phyloP scores from a whole-genome alignment of 495 filamentous ascomycete species.

The Talaromyces stipitatus region DNA sequence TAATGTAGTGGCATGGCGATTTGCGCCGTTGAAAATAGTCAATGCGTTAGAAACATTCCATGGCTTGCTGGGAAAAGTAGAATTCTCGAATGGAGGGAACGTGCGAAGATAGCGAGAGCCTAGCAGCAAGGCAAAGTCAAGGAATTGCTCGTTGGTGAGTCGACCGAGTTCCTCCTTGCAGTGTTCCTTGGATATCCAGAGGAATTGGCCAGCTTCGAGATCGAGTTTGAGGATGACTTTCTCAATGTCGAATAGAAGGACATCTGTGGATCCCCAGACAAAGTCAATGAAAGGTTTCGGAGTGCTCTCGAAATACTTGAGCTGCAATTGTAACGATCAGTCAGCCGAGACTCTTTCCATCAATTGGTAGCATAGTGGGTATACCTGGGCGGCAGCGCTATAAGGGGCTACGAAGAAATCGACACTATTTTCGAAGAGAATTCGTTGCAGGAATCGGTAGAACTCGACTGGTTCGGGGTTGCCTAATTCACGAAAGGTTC shows the following conservation, averaged over 20 bases:
- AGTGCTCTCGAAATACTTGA: constrained; percentile 71
- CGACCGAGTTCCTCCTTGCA: constrained; percentile 63
- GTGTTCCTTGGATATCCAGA: constrained; percentile 61
- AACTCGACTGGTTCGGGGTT: constrained; percentile 50
- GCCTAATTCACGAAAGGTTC: constrained; percentile 25
- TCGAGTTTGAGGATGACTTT: constrained; percentile 77
- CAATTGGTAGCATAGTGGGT: not conserved
- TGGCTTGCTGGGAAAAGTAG: constrained; percentile 31
- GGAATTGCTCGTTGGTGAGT: constrained; percentile 63
- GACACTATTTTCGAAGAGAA: constrained; percentile 59
- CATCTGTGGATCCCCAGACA: constrained; percentile 78
- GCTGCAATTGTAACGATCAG: constrained; percentile 35
- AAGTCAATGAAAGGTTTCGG: constrained; percentile 63
- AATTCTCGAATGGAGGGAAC: constrained; percentile 66
- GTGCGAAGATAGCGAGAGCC: constrained; percentile 72
- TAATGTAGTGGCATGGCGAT: constrained; percentile 52
- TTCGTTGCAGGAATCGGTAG: constrained; percentile 66
- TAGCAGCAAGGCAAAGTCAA: constrained; percentile 75
- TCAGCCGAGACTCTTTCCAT: not conserved
- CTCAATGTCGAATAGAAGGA: constrained; percentile 78
- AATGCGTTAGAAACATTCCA: constrained; percentile 59
- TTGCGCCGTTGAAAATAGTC: constrained; percentile 60
- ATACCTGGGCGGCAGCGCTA: constrained; percentile 81
- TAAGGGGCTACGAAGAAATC: constrained; percentile 86
- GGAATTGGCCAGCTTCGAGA: constrained; percentile 55